Evolutionary conservation across 768 basidiomycete genomes (phyloP).

Genomic region (Xanthoconium purpureum): DNA sequence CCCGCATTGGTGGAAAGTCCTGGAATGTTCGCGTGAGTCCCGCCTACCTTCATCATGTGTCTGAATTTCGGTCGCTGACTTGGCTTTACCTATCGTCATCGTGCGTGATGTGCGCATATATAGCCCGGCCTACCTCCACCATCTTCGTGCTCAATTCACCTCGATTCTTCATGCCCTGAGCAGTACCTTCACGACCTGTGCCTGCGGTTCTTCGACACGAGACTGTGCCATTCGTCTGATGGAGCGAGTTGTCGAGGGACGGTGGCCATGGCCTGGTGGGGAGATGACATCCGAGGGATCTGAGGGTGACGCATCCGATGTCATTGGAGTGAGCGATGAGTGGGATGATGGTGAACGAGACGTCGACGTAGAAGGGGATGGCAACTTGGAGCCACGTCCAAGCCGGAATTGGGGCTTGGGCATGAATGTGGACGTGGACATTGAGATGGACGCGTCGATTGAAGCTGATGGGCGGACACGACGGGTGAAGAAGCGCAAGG

Average conservation of each 20-base stretch:
- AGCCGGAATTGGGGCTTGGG: constrained; percentile 19
- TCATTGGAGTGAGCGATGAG: constrained; percentile 11
- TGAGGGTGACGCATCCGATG: constrained; percentile 17
- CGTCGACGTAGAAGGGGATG: constrained; percentile 28
- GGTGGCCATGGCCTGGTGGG: constrained; percentile 31
- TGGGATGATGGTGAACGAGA: constrained; percentile 16
- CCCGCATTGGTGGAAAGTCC: constrained; percentile 64
- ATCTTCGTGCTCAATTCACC: constrained; percentile 62
- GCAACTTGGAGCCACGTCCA: not conserved
- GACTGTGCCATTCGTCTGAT: constrained; percentile 66
- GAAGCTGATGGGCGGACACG: constrained; percentile 4
- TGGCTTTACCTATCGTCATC: not conserved
- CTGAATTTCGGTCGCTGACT: constrained; percentile 10
- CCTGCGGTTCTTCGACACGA: constrained; percentile 59
- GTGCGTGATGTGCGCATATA: not conserved
- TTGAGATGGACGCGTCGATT: constrained; percentile 16
- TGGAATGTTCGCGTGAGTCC: constrained; percentile 54
- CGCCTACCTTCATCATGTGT: not conserved
- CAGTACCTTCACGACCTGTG: constrained; percentile 72
- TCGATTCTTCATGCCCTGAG: constrained; percentile 67
- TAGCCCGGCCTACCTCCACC: constrained; percentile 47
- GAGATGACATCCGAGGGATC: constrained; percentile 26
- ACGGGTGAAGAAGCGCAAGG: constrained; percentile 20
- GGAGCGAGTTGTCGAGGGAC: constrained; percentile 56
- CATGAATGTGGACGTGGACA: constrained; percentile 25